phyloP scores from a whole-genome alignment of 352 stramenopile species.

The Stramenopiles sp. region DNA sequence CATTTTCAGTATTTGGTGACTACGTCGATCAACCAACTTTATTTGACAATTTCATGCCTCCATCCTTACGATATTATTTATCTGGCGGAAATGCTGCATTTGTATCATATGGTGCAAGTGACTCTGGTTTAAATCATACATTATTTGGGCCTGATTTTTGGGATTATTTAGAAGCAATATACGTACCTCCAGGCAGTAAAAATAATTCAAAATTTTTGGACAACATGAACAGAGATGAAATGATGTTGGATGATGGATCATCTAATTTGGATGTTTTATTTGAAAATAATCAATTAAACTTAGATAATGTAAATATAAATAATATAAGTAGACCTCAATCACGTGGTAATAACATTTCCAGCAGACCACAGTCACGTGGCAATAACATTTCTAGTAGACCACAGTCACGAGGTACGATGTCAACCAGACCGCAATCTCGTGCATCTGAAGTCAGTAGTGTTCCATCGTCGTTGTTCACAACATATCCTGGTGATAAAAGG shows the following conservation, averaged over 20 bases:
- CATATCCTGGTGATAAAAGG: background rate
- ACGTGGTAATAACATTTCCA: no score
- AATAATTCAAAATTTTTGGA: no score
- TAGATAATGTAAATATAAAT: background rate
- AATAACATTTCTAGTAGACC: background rate
- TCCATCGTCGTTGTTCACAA: background rate
- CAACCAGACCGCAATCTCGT: background rate
- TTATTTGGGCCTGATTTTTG: background rate
- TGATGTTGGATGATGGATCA: background rate
- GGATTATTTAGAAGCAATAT: no score
- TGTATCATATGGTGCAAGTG: background rate
- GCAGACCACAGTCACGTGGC: background rate
- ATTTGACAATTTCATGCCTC: background rate
- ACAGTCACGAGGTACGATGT: background rate
- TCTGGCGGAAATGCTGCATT: background rate
- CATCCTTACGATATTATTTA: background rate
- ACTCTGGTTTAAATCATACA: background rate
- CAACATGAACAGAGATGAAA: no score
- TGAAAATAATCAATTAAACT: background rate
- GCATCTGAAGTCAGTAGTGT: background rate
- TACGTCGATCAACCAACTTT: background rate
- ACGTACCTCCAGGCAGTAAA: no score
- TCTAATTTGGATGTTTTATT: no score
- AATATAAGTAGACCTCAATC: background rate
- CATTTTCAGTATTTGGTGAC: background rate